A percentile compares a stretch with the other conserved stretches of the same genome.
Conservation (phyloP, 352 stramenopile genomes). For the Pythium insidiosum region DNA sequence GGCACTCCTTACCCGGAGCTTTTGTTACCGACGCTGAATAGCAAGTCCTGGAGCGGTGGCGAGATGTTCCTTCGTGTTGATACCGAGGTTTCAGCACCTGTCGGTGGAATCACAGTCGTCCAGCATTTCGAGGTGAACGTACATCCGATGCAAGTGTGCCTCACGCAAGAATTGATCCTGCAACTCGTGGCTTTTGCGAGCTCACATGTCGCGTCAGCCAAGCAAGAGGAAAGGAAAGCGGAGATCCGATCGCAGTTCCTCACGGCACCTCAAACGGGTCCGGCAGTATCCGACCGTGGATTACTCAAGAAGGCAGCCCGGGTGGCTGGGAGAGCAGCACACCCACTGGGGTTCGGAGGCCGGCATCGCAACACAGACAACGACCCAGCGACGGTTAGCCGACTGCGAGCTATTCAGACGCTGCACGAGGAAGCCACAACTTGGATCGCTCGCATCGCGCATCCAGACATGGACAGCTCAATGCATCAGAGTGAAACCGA, state of each 20-base stretch:
- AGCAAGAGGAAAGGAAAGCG: slow-evolving; percentile 41
- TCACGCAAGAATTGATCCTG: slow-evolving; percentile 73
- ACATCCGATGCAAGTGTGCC: slow-evolving; percentile 76
- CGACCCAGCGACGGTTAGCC: not conserved
- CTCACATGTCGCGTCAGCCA: slow-evolving; percentile 5
- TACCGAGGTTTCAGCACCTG: slow-evolving; percentile 57
- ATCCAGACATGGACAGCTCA: slow-evolving; percentile 4
- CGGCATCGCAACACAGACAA: slow-evolving; percentile 11
- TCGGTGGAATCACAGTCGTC: slow-evolving; percentile 48
- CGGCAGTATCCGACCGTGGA: slow-evolving; percentile 24
- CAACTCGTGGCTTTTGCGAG: slow-evolving; percentile 60
- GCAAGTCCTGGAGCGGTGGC: slow-evolving; percentile 42
- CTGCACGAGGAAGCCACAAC: slow-evolving; percentile 34
- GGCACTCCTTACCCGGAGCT: slow-evolving; percentile 69
- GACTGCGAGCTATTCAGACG: slow-evolving; percentile 14
- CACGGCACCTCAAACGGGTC: slow-evolving; percentile 15
- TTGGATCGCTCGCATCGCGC: slow-evolving; percentile 25
- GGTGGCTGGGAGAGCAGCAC: slow-evolving; percentile 50
- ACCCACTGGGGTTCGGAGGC: slow-evolving; percentile 31
- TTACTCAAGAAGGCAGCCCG: slow-evolving; percentile 51
- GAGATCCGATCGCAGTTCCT: slow-evolving; percentile 65
- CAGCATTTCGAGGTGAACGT: slow-evolving; percentile 85
- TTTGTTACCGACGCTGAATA: slow-evolving; percentile 30
- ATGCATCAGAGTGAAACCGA: not conserved
- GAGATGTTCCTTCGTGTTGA: slow-evolving; percentile 69